Conservation (phyloP, 2,329 filamentous ascomycete genomes). For the Colletotrichum sp. region DNA sequence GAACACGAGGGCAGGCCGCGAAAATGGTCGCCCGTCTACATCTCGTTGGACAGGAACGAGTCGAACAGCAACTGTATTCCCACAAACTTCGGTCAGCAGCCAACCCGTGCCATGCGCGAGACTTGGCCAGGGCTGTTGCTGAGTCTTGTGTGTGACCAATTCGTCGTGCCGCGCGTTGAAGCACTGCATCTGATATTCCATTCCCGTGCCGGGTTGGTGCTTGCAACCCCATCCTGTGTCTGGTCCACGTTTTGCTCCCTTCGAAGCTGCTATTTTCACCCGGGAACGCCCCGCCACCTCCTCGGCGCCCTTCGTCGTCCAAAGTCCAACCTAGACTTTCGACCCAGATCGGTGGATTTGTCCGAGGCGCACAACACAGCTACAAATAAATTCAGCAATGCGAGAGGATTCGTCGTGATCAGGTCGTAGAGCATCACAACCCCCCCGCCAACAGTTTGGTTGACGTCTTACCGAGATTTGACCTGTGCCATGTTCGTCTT, state of each 20-base stretch:
- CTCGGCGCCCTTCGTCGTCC: not conserved
- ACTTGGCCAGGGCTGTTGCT: not conserved
- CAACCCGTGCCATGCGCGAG: not conserved
- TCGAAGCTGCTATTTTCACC: not conserved
- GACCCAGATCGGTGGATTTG: not conserved
- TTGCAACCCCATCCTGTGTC: not conserved
- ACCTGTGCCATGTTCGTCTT: not conserved
- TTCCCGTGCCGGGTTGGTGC: not conserved
- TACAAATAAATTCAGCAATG: not conserved
- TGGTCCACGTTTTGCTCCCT: not conserved
- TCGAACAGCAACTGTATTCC: not conserved
- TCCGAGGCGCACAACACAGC: not conserved
- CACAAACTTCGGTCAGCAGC: not conserved
- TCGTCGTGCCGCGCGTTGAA: not conserved
- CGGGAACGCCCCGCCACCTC: not conserved
- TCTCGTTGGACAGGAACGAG: not conserved
- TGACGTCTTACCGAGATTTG: not conserved
- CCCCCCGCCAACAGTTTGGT: not conserved
- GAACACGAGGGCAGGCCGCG: slow-evolving; percentile 5
- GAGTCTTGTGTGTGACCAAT: not conserved
- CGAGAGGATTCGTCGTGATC: not conserved
- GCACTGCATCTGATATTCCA: slow-evolving; percentile 4
- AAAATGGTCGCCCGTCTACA: not conserved
- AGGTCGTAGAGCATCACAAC: not conserved
- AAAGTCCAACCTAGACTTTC: not conserved